Conservation (phyloP, 306 rosid genomes). For the Rosa lucieae region DNA sequence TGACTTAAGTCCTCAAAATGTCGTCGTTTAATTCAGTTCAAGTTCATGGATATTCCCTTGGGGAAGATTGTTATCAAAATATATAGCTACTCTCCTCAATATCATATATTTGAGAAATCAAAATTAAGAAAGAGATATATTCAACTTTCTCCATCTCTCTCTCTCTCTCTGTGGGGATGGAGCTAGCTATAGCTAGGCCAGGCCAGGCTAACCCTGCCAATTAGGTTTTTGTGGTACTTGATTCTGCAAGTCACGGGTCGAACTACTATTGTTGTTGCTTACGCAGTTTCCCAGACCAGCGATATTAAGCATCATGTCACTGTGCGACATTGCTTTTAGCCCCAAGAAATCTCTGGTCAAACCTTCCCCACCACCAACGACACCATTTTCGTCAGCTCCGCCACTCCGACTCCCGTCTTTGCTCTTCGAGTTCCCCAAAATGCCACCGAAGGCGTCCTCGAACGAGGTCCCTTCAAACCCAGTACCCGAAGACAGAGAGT, state of each 20-base stretch:
- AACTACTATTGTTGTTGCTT: slow-evolving; percentile 23
- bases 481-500: slow-evolving; percentile 46
- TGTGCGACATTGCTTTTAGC: slow-evolving; percentile 67
- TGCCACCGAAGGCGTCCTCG: slow-evolving; percentile 61
- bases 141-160: not conserved
- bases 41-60: not conserved
- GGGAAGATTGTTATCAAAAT: not conserved
- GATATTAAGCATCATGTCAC: slow-evolving; percentile 65
- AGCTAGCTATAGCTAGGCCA: not conserved
- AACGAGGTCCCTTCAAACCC: slow-evolving; percentile 52
- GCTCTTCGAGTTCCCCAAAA: slow-evolving; percentile 18
- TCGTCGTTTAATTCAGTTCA: not conserved
- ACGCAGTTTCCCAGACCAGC: slow-evolving; percentile 70
- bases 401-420: slow-evolving; percentile 19
- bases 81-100: not conserved
- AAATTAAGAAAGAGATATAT: not conserved
- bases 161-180: not conserved
- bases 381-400: not conserved
- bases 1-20: not conserved
- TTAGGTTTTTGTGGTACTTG: slow-evolving; percentile 52
- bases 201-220: slow-evolving; percentile 61
- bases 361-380: slow-evolving; percentile 36
- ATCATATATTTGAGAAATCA: not conserved
- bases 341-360: slow-evolving; percentile 94
- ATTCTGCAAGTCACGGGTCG: slow-evolving; percentile 44